Evolutionary conservation across 2,329 filamentous ascomycete species (phyloP).

Genomic region (Chaetomiaceae sp.): DNA sequence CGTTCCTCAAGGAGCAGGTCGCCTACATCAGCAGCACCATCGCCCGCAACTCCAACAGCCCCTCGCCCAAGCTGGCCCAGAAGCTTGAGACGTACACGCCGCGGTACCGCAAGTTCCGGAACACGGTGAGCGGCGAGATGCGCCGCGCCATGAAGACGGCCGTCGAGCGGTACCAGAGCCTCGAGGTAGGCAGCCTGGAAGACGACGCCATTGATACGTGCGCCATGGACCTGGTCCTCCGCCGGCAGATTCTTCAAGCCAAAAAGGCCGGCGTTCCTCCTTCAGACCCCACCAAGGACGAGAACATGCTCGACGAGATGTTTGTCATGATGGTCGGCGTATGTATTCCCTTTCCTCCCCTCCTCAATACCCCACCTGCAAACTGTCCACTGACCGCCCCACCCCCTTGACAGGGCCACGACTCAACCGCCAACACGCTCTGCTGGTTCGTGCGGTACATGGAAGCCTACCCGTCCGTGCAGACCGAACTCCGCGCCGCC

Average conservation of each 20-base stretch:
- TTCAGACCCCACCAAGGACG: conserved; percentile 27
- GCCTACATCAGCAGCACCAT: conserved; percentile 24
- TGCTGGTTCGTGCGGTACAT: conserved; percentile 24
- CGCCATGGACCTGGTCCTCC: conserved; percentile 20
- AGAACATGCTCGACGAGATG: conserved; percentile 29
- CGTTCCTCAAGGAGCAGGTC: conserved; percentile 26
- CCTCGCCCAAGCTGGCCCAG: conserved; percentile 6
- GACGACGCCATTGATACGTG: conserved; percentile 13
- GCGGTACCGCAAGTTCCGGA: conserved; percentile 22
- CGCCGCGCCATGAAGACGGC: conserved; percentile 15
- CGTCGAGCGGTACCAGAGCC: conserved; percentile 4
- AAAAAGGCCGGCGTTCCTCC: conserved; percentile 27
- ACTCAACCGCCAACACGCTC: conserved; percentile 39
- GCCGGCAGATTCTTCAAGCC: conserved; percentile 14
- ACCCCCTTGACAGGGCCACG: conserved; percentile 35
- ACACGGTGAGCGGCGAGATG: conserved; percentile 25
- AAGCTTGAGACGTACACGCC: conserved; percentile 16
- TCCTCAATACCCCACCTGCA: conserved; percentile 8
- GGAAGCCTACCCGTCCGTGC: conserved; percentile 13
- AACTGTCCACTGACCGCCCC: conserved; percentile 33
- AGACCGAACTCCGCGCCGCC: conserved; percentile 14
- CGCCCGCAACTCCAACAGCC: conserved; percentile 3
- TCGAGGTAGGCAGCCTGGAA: conserved; percentile 8
- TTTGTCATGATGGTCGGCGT: conserved; percentile 24
- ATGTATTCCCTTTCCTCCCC: background rate